A percentile compares a stretch with the other conserved stretches of the same genome.
Conservation (phyloP, 768 basidiomycete species). For the Boletus barrowsii region DNA sequence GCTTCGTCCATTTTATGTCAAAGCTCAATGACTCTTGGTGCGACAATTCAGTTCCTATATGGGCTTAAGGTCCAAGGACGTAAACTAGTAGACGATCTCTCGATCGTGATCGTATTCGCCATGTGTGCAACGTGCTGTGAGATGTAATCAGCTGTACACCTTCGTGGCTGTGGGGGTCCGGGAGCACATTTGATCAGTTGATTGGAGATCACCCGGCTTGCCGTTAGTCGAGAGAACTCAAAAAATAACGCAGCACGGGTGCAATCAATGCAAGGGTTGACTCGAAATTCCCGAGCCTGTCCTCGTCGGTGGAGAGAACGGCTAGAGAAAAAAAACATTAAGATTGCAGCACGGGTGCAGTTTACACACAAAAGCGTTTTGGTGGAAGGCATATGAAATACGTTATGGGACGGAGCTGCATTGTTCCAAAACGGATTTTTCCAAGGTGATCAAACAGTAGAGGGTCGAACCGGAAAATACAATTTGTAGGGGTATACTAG, state of each 20-base stretch:
- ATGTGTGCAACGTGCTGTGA: background rate
- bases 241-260: background rate
- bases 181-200: background rate
- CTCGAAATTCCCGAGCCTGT: background rate
- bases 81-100: constrained; percentile 14
- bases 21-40: no score
- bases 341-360: background rate
- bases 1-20: background rate
- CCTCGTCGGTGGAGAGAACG: background rate
- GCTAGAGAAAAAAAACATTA: background rate
- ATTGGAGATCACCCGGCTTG: no score
- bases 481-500: constrained; percentile 19
- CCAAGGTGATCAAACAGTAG: background rate
- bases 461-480: constrained; percentile 12
- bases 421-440: constrained; percentile 1
- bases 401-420: background rate
- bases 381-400: background rate
- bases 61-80: constrained; percentile 1
- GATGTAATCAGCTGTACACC: background rate
- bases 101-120: constrained; percentile 15
- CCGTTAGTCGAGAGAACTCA: no score
- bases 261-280: background rate
- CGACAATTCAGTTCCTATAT: background rate
- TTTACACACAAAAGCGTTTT: background rate
- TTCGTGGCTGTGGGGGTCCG: background rate